Evolutionary conservation across 768 basidiomycete species (phyloP).

Genomic region (Holtermannia corniformis): DNA sequence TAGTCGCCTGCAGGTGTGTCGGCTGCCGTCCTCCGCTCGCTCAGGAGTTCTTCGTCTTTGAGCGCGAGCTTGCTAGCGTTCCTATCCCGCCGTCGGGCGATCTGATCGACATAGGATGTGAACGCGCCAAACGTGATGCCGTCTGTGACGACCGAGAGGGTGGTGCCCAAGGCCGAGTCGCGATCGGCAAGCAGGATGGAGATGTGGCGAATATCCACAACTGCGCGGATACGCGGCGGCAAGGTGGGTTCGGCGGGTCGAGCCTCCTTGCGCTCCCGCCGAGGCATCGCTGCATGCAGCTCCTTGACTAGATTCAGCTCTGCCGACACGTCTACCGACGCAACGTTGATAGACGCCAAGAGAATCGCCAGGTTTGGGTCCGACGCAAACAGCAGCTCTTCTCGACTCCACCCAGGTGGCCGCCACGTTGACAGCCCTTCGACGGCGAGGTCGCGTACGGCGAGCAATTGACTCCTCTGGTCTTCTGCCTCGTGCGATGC

Average conservation of each 20-base stretch:
- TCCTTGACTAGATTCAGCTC: slow-evolving; percentile 27
- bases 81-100: slow-evolving; percentile 17
- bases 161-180: slow-evolving; percentile 16
- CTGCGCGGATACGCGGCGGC: slow-evolving; percentile 27
- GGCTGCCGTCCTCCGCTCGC: slow-evolving; percentile 4
- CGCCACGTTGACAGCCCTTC: slow-evolving; percentile 30
- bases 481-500: slow-evolving; percentile 14
- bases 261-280: not conserved
- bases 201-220: slow-evolving; percentile 21
- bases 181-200: slow-evolving; percentile 21
- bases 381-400: slow-evolving; percentile 28
- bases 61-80: slow-evolving; percentile 14
- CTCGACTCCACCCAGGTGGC: slow-evolving; percentile 26
- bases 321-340: slow-evolving; percentile 20
- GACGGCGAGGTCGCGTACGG: slow-evolving; percentile 15
- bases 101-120: slow-evolving; percentile 19
- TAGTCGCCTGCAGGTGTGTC: slow-evolving; percentile 6
- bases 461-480: slow-evolving; percentile 20
- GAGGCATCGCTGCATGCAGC: slow-evolving; percentile 10
- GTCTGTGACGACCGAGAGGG: slow-evolving; percentile 18
- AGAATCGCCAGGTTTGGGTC: slow-evolving; percentile 31
- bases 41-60: slow-evolving; percentile 21
- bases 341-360: slow-evolving; percentile 12
- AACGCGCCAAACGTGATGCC: slow-evolving; percentile 24
- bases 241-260: slow-evolving; percentile 3